A percentile compares a stretch with the other conserved stretches of the same genome.
phyloP scores from a whole-genome alignment of 83 land plant species.

The Thuja plicata region DNA sequence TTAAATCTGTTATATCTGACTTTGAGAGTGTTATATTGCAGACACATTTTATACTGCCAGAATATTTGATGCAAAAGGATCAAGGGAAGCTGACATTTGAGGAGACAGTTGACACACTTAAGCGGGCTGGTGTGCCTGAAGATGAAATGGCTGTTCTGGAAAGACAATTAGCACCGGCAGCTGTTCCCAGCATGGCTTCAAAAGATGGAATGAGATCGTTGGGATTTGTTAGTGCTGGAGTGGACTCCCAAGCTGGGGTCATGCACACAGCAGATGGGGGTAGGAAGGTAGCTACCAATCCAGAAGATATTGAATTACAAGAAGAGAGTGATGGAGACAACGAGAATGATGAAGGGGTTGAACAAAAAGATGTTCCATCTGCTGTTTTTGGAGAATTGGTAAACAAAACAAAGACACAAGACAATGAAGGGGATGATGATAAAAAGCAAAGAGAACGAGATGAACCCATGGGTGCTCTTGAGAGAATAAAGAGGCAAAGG shows the following conservation, averaged over 20 bases:
- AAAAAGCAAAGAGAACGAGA: constrained; percentile 26
- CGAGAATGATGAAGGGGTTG: constrained; percentile 51
- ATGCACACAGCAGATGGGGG: constrained; percentile 25
- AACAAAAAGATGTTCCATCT: constrained; percentile 79
- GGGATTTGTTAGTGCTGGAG: constrained; percentile 92
- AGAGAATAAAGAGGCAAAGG: constrained; percentile 69
- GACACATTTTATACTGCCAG: constrained; percentile 90
- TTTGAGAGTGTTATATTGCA: constrained; percentile 26
- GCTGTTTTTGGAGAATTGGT: constrained; percentile 81
- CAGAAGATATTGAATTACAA: constrained; percentile 83
- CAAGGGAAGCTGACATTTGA: constrained; percentile 54
- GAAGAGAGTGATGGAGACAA: constrained; percentile 78
- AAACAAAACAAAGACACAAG: constrained; percentile 26
- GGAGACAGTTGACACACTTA: constrained; percentile 72
- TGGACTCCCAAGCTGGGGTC: constrained; percentile 40
- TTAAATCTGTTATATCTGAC: not conserved
- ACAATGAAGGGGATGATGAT: constrained; percentile 20
- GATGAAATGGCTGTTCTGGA: constrained; percentile 97
- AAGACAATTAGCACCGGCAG: constrained; percentile 63
- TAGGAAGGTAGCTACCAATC: constrained; percentile 33
- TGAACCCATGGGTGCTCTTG: constrained; percentile 63
- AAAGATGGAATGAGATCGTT: constrained; percentile 49
- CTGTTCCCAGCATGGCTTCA: constrained; percentile 13
- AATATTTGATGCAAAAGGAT: constrained; percentile 87
- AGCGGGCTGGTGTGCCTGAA: constrained; percentile 75